Conservation (phyloP, 768 basidiomycete species). For the Lentinula aciculospora region DNA sequence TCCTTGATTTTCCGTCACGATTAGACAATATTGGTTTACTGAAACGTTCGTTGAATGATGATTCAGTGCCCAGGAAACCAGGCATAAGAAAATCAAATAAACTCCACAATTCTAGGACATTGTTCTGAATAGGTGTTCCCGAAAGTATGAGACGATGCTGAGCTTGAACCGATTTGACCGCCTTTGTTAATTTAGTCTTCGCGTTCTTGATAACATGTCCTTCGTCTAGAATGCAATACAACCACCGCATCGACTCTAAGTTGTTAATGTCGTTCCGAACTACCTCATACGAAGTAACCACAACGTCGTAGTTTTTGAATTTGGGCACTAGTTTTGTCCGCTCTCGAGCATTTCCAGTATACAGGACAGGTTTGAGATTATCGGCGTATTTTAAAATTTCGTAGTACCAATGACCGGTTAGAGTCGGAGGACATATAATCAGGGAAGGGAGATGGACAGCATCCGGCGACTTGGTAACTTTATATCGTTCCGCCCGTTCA, state of each 20-base stretch:
- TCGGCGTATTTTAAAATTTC: conserved; percentile 92
- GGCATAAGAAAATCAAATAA: conserved; percentile 99
- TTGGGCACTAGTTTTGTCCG: conserved; percentile 62
- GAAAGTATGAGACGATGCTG: conserved; percentile 93
- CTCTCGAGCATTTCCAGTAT: conserved; percentile 84
- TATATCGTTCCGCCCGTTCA: conserved; percentile 70
- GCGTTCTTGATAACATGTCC: conserved; percentile 99
- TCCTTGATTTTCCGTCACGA: conserved; percentile 92
- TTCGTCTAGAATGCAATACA: conserved; percentile 97
- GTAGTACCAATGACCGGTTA: conserved; percentile 99
- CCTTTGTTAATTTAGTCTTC: conserved; percentile 95
- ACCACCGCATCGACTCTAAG: conserved; percentile 73
- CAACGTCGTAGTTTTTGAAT: conserved; percentile 73
- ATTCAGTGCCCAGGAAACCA: conserved; percentile 94
- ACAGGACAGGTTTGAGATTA: conserved; percentile 78
- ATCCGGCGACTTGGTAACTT: conserved; percentile 65
- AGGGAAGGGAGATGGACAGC: conserved; percentile 86
- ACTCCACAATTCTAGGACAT: conserved; percentile 97
- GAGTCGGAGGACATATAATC: conserved; percentile 93
- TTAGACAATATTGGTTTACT: conserved; percentile 94
- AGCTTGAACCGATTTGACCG: conserved; percentile 85
- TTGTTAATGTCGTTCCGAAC: conserved; percentile 88
- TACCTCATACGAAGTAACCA: conserved; percentile 97
- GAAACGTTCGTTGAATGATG: conserved; percentile 92
- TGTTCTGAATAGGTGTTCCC: conserved; percentile 98